Evolutionary conservation across 2,329 filamentous ascomycete species (phyloP).

Genomic region (Alternaria rosae): DNA sequence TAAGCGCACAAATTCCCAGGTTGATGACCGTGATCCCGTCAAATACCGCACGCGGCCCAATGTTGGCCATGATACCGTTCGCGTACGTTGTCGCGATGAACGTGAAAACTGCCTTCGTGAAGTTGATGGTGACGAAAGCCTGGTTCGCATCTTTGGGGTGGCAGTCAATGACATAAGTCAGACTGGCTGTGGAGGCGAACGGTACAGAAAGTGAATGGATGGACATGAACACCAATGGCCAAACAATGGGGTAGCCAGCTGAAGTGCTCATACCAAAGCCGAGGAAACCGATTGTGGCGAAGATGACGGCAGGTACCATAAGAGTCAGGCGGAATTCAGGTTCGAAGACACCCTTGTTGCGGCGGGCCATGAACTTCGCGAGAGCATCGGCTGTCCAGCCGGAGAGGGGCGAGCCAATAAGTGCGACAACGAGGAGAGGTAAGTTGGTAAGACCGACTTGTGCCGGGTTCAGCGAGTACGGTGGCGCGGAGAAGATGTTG

Average conservation of each 20-base stretch:
- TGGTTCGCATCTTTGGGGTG: slow-evolving; percentile 51
- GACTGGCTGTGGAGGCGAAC: slow-evolving; percentile 48
- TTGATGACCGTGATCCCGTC: slow-evolving; percentile 76
- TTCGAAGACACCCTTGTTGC: slow-evolving; percentile 85
- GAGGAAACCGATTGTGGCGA: slow-evolving; percentile 50
- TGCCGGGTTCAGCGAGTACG: slow-evolving; percentile 82
- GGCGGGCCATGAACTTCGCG: slow-evolving; percentile 73
- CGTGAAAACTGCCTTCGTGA: slow-evolving; percentile 50
- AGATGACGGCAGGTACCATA: slow-evolving; percentile 43
- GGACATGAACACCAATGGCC: slow-evolving; percentile 47
- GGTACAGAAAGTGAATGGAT: slow-evolving; percentile 49
- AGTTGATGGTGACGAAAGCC: slow-evolving; percentile 54
- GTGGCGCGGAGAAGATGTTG: slow-evolving; percentile 81
- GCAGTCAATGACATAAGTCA: slow-evolving; percentile 54
- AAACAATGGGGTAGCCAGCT: slow-evolving; percentile 32
- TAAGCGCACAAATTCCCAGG: slow-evolving; percentile 74
- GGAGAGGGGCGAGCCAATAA: slow-evolving; percentile 77
- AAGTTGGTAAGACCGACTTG: slow-evolving; percentile 79
- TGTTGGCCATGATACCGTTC: slow-evolving; percentile 71
- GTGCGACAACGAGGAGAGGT: slow-evolving; percentile 80
- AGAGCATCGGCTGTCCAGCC: slow-evolving; percentile 77
- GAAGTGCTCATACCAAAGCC: slow-evolving; percentile 52
- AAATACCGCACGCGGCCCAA: slow-evolving; percentile 70
- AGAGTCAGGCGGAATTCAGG: slow-evolving; percentile 76
- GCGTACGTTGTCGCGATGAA: slow-evolving; percentile 78